A percentile compares a stretch with the other conserved stretches of the same genome.
phyloP scores from a whole-genome alignment of 805 yeast species.

The Metschnikowia vanudenii region DNA sequence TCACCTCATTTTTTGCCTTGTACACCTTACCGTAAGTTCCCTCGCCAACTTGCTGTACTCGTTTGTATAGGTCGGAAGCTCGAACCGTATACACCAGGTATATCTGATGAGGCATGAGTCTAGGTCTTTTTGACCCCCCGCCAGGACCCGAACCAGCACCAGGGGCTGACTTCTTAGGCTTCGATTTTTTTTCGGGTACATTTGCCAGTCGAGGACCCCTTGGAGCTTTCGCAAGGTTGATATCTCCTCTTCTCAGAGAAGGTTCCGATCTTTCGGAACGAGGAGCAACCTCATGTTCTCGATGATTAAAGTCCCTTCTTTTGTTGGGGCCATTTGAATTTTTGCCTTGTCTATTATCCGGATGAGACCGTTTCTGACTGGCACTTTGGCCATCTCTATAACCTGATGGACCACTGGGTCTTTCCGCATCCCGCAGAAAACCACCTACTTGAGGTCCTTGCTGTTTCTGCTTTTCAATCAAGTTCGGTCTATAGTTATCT shows the following conservation, averaged over 20 bases:
- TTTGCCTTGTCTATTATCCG: conserved; percentile 6
- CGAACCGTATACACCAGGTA: conserved; percentile 31
- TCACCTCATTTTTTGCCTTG: conserved; percentile 71
- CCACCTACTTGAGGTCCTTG: not conserved
- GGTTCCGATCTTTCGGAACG: conserved; percentile 4
- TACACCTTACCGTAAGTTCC: conserved; percentile 97
- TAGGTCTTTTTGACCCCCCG: conserved; percentile 8
- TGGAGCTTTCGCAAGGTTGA: conserved; percentile 1
- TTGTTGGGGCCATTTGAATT: conserved; percentile 5
- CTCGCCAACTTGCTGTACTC: conserved; percentile 92
- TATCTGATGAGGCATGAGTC: conserved; percentile 30
- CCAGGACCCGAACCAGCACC: conserved; percentile 1
- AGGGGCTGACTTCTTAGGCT: not conserved
- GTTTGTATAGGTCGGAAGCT: conserved; percentile 51
- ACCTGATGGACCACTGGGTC: conserved; percentile 19
- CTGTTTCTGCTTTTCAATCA: conserved; percentile 3
- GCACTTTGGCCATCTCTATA: conserved; percentile 5
- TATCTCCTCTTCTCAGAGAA: conserved; percentile 1
- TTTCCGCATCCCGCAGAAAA: conserved; percentile 6
- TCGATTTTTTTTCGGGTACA: conserved; percentile 3
- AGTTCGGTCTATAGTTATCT: conserved; percentile 18
- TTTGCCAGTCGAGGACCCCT: conserved; percentile 5
- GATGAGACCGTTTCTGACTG: conserved; percentile 6
- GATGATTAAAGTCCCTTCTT: conserved; percentile 9
- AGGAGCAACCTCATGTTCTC: not conserved